Evolutionary conservation across 2,329 filamentous ascomycete genomes (phyloP).

Genomic region (Stachybotrys echinatus): DNA sequence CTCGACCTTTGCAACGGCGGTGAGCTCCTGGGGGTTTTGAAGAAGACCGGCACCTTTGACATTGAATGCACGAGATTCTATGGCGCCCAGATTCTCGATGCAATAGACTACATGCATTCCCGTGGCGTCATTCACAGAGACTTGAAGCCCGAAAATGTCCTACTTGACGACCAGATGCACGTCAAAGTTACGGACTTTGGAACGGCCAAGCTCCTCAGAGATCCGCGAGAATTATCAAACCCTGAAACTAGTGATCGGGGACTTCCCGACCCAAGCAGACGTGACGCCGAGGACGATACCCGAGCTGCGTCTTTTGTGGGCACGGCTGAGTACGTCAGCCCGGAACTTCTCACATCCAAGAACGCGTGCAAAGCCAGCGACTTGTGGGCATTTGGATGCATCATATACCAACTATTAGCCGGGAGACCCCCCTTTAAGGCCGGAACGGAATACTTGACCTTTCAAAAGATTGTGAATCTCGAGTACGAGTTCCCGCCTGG

Average conservation of each 20-base stretch:
- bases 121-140: conserved; percentile 95
- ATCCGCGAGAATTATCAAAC: conserved; percentile 34
- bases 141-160: conserved; percentile 92
- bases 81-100: conserved; percentile 89
- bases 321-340: conserved; percentile 96
- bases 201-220: conserved; percentile 80
- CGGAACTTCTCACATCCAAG: conserved; percentile 93
- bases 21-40: conserved; percentile 85
- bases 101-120: conserved; percentile 97
- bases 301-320: conserved; percentile 93
- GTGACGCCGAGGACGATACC: conserved; percentile 45
- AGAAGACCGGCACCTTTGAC: conserved; percentile 92
- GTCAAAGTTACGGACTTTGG: conserved; percentile 99
- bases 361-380: conserved; percentile 97
- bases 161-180: conserved; percentile 93
- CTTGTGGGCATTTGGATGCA: conserved; percentile 97
- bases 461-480: conserved; percentile 93
- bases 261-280: conserved; percentile 25
- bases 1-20: conserved; percentile 89
- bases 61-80: conserved; percentile 94
- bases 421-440: conserved; percentile 97
- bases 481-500: conserved; percentile 91
- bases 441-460: conserved; percentile 91
- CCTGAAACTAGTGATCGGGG: conserved; percentile 33
- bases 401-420: conserved; percentile 91